Conservation (phyloP, 805 yeast species). For the Saccharomycopsis amapae region DNA sequence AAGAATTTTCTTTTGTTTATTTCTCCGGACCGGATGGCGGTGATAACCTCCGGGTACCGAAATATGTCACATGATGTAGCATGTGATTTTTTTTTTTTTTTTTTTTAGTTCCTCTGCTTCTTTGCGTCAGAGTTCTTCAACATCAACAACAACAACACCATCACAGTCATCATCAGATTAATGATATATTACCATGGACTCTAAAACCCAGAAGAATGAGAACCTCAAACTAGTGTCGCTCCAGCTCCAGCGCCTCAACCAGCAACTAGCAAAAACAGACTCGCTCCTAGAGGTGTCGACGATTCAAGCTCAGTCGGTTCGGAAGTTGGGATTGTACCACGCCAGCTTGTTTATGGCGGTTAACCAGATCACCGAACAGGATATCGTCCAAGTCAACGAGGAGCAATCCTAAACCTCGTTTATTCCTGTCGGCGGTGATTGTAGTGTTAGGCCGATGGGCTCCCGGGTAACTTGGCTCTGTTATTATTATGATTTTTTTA, state of each 20-base stretch:
- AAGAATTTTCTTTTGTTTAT: no score
- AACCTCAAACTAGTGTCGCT: slow-evolving; percentile 9
- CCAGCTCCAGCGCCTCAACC: slow-evolving; percentile 8
- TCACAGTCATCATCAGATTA: not conserved
- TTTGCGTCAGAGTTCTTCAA: no score
- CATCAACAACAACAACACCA: no score
- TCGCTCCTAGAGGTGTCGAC: slow-evolving; percentile 3
- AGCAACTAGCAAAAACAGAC: slow-evolving; percentile 12
- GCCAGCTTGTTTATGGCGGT: slow-evolving; percentile 20
- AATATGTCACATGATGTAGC: no score
- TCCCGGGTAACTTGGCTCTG: no score
- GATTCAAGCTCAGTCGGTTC: slow-evolving; percentile 13
- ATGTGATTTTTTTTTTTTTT: no score
- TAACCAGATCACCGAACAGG: slow-evolving; percentile 17
- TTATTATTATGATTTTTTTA: no score
- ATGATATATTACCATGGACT: slow-evolving; percentile 3
- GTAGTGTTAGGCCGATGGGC: no score
- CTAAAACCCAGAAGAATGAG: slow-evolving; percentile 12
- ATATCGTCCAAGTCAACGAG: slow-evolving; percentile 5
- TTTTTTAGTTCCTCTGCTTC: no score
- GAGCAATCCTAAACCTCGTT: not conserved
- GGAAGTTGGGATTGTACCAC: slow-evolving; percentile 17
- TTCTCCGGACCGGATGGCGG: no score
- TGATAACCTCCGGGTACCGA: no score
- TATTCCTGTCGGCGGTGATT: not conserved